These are phyloP conservation scores for Melastoma malabathricum DNA, from an alignment of 345 rosid species.

Conservation along the genomic window DNA sequence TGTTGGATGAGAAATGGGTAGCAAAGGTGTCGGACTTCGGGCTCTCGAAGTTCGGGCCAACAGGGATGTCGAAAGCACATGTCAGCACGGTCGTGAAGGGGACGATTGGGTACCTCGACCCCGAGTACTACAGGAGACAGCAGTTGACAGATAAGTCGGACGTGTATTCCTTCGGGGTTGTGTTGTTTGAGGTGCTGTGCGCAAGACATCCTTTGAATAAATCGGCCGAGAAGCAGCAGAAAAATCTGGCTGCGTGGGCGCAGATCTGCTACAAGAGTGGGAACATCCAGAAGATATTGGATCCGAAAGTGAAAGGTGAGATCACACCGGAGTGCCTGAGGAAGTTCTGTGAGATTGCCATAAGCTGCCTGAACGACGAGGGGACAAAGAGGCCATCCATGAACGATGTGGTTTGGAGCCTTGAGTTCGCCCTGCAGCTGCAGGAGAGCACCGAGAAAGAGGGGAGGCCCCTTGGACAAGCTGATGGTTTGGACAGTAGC, in stretches of 20 bases:
- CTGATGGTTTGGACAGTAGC: no score
- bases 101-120: constrained; percentile 18
- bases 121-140: constrained; percentile 11
- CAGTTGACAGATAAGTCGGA: constrained; percentile 18
- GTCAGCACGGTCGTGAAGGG: constrained; percentile 14
- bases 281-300: constrained; percentile 8
- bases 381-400: constrained; percentile 13
- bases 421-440: constrained; percentile 14
- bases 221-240: background rate
- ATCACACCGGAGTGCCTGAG: constrained; percentile 12
- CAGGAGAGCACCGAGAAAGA: constrained; percentile 9
- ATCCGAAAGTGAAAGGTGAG: constrained; percentile 9
- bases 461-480: background rate
- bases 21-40: constrained; percentile 19
- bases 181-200: constrained; percentile 18
- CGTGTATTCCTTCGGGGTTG: constrained; percentile 22
- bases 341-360: constrained; percentile 10
- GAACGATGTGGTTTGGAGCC: constrained; percentile 11
- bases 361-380: constrained; percentile 5
- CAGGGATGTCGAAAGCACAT: background rate
- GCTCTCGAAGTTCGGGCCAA: constrained; percentile 14
- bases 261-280: constrained; percentile 3
- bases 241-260: constrained; percentile 12
- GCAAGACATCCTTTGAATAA: constrained; percentile 7
- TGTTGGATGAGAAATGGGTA: constrained; percentile 14